phyloP scores from a whole-genome alignment of 139 green algal species.

The Haematococcus lacustris region DNA sequence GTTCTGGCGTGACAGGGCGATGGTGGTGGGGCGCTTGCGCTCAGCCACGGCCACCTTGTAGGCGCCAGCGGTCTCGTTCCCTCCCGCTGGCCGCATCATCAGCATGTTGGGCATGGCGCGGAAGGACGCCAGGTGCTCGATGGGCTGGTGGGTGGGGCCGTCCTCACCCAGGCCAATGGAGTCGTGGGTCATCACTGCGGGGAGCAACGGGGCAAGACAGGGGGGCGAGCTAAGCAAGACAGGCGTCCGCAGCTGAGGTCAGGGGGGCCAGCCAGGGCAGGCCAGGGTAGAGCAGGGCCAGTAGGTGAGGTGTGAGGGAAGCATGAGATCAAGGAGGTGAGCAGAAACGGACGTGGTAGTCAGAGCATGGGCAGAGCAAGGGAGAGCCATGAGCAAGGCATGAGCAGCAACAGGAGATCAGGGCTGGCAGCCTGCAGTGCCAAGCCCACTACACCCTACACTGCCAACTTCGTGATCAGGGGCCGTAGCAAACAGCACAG shows the following conservation, averaged over 20 bases:
- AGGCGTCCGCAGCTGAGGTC: no score
- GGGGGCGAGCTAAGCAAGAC: no score
- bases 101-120: constrained; percentile 98
- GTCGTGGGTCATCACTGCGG: constrained; percentile 98
- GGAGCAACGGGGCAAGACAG: not conserved
- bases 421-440: no score
- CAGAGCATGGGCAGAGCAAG: no score
- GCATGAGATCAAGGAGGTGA: no score
- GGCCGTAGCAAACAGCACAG: no score
- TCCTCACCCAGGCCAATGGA: constrained; percentile 99
- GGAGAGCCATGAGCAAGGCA: not conserved
- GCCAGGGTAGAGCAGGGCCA: no score
- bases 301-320: no score
- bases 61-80: constrained; percentile 89
- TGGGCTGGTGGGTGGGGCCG: constrained; percentile 95
- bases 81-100: constrained; percentile 88
- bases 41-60: constrained; percentile 71
- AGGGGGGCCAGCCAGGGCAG: no score
- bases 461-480: no score
- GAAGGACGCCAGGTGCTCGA: constrained; percentile 98
- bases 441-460: no score
- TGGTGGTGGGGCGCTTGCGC: constrained; percentile 69
- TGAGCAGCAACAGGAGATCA: not conserved
- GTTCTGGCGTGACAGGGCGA: constrained; percentile 93
- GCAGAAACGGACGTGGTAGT: no score